Base-by-base conservation (phyloP, 441 rosid species). In the Erysimum cheiri region DNA sequence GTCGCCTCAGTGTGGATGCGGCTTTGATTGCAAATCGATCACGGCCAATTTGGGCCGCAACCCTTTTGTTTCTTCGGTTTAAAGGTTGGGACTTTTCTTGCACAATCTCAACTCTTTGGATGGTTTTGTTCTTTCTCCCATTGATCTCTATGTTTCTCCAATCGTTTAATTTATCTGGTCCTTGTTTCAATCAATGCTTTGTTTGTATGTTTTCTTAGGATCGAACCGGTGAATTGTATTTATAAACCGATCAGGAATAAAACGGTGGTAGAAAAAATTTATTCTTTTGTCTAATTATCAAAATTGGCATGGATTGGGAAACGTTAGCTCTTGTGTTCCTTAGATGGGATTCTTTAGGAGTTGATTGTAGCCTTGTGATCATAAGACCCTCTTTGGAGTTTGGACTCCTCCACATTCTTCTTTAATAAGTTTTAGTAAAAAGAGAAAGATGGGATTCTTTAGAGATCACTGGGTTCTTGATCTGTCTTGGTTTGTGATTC, bases 1-100 rank as follows among this genome's bases (percentile, higher is more conserved):
- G 78, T 83, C 85, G 46, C 98, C 98, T 0, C 92, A 83, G 86
- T 93, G 98, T 67, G 97, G 97, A 0, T 93, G 97, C 52, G 98
- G 97, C 8, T 82, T 93, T 46, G 80, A 85, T 74, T 93, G 97
- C 81, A 47, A 49, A 56, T 29, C 24, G 24, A 22, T 22, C 24
- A 64, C 56, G 68, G 80, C 72, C 78, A 77, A 68, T 24, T 82
- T 73, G 58, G 80, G 85, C 65, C 63, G 69, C 41, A 81, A 77
- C 64, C 73, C 81, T 59, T 76, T 83, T 69, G 77, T 86, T 66
- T 85, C 86, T 79, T 87, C 91, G 5, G 29, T 73, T 53, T 88
- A 84, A 82, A 66, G 55, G 48, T 69, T 13, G 1, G 26, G 49
- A 26, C 64, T 59, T 55, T 63, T 28, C 32, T 39, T 39, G 11